These are phyloP conservation scores for Capsicum chinense DNA, from an alignment of 257 asterid genomes.

Conservation along the genomic window DNA sequence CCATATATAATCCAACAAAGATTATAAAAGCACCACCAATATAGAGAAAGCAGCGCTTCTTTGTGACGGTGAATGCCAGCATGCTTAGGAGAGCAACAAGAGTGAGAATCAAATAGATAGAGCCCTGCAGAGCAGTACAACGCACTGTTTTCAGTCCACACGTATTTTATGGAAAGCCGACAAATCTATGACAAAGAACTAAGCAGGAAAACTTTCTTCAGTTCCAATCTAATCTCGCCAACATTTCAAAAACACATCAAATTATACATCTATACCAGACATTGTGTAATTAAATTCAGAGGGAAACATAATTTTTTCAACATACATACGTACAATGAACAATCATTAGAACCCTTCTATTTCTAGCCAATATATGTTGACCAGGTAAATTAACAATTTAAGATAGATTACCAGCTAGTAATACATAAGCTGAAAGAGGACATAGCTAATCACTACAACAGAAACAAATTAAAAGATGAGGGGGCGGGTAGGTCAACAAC, in stretches of 20 bases:
- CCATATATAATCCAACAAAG: constrained; percentile 65
- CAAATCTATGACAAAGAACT: neutral
- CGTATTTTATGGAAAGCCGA: neutral
- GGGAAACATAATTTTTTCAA: neutral
- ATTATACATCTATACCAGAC: constrained; percentile 1
- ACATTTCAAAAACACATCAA: neutral
- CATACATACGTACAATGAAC: neutral
- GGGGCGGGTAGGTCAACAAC: constrained; percentile 16
- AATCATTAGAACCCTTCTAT: neutral
- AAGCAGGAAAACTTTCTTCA: neutral
- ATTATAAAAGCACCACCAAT: constrained; percentile 58
- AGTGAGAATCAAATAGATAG: constrained; percentile 51
- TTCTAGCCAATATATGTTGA: constrained; percentile 8
- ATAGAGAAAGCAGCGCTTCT: constrained; percentile 62
- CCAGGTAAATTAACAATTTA: neutral
- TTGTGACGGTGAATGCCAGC: constrained; percentile 62
- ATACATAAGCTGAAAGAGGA: neutral
- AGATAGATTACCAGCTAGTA: constrained; percentile 5
- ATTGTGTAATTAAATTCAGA: no score
- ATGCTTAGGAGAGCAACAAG: constrained; percentile 55
- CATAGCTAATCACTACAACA: neutral
- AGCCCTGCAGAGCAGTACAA: constrained; percentile 67
- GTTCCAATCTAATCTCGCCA: neutral
- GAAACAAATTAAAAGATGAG: constrained; percentile 15
- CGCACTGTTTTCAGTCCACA: neutral